These are phyloP conservation scores for Xylaria scruposa DNA, from an alignment of 495 filamentous ascomycete genomes.

Conservation along the genomic window DNA sequence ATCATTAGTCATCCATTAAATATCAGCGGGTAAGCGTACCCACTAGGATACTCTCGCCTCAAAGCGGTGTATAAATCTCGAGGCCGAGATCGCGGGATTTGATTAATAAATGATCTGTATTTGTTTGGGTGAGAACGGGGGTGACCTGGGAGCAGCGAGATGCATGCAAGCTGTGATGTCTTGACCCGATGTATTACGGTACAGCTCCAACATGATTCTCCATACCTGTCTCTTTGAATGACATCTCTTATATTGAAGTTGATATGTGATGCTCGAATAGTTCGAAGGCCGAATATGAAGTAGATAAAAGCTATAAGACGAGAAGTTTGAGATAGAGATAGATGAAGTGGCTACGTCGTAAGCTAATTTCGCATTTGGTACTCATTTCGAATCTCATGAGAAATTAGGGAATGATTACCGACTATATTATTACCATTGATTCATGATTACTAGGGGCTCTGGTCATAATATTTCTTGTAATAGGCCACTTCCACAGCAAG, in stretches of 20 bases:
- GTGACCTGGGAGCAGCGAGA: background rate
- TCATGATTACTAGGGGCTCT: background rate
- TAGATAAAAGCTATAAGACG: background rate
- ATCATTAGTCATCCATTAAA: background rate
- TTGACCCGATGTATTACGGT: background rate
- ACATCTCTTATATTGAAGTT: background rate
- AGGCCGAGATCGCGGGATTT: background rate
- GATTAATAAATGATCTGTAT: background rate
- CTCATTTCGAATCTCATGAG: background rate
- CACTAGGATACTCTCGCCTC: background rate
- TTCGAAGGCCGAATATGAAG: background rate
- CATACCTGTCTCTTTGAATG: background rate
- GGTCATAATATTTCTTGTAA: background rate
- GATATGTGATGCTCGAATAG: background rate
- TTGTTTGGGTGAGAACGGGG: background rate
- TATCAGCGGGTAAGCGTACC: background rate
- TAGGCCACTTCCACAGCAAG: slow-evolving; percentile 22
- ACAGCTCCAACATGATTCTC: background rate
- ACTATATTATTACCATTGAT: background rate
- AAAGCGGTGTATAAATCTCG: background rate
- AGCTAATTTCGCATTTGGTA: background rate
- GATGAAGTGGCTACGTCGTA: background rate
- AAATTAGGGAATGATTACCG: background rate
- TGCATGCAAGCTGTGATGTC: background rate
- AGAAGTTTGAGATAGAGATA: background rate